Evolutionary conservation across 768 basidiomycete species (phyloP), one percentile per base, ranked within the genome.

Genomic region (Strobilomyces echinocephalus): DNA sequence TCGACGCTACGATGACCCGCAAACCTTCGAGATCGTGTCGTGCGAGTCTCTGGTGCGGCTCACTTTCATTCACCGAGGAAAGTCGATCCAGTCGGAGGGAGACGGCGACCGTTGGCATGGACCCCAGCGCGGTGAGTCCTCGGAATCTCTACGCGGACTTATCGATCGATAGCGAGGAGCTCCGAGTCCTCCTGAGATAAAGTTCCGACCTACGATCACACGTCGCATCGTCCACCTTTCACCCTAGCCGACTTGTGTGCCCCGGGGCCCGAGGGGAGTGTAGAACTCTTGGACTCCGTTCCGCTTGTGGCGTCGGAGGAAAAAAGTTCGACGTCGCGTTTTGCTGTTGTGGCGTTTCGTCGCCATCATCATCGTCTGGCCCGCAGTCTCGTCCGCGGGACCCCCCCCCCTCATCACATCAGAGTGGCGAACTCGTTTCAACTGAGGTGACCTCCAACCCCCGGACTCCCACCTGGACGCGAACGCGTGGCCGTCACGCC

Each of bases 301-400:
- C 30, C 18, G 18, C 39, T 44, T 34, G 33, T 20, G 48, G 39
- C 42, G 35, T 26, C 45, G 39, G 24, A 41, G 46, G n/a, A 44
- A 48, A 24, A 24, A 24, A 24, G 24, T 24, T 24, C 6, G 30
- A 18, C 38, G 38, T 39, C 20, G 14, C 46, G 2, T 39, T 36
- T 39, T 36, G 50, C 47, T 47, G 24, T 50, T 38, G 49, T 59
- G 53, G 49, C 53, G 49, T 47, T 52, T 47, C 42, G 47, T 61
- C 40, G 18, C 38, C 35, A 41, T 42, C 30, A n/a, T 44, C 26
- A 12, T 8, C 24, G 30, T 9, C 30, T 30, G 30, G 30, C 28
- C n/a, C 16, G 16, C 28, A 8, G 24, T 5, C 9, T 14, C 34
- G 30, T 54, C 57, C 57, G 57, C 57, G 46, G 16, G 57, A 8